Conservation (phyloP, 768 basidiomycete species). For the Naganishia friedmannii region DNA sequence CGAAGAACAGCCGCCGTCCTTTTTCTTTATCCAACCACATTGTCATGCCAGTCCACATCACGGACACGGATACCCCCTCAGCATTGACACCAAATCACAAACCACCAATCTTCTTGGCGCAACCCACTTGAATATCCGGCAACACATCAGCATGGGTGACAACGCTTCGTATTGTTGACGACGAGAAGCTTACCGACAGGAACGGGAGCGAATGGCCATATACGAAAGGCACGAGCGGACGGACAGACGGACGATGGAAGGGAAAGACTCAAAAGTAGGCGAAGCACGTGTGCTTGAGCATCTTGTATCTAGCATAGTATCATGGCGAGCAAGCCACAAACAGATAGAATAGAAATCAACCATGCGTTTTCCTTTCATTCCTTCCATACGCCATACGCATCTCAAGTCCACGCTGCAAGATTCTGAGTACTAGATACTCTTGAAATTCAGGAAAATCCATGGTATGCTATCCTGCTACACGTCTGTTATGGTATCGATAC, state of each 20-base stretch:
- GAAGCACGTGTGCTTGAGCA: not conserved
- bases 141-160: conserved; percentile 2
- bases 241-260: not conserved
- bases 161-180: not conserved
- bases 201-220: too few relatives aligned
- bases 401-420: too few relatives aligned
- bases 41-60: not conserved
- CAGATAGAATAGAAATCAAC: conserved; percentile 5
- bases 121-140: not conserved
- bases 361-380: not conserved
- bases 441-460: not conserved
- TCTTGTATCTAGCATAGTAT: conserved; percentile 6
- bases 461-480: not conserved
- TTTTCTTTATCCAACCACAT: not conserved
- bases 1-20: not conserved
- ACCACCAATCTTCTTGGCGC: not conserved
- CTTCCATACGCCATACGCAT: too few relatives aligned
- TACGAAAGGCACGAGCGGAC: not conserved
- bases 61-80: not conserved
- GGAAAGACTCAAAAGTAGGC: not conserved
- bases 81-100: not conserved
- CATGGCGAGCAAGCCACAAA: not conserved
- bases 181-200: not conserved
- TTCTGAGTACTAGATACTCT: not conserved
- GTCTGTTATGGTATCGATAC: conserved; percentile 4